These are phyloP conservation scores for Paraphaeosphaeria sporulosa DNA, from an alignment of 2,329 filamentous ascomycete genomes.

Conservation along the genomic window DNA sequence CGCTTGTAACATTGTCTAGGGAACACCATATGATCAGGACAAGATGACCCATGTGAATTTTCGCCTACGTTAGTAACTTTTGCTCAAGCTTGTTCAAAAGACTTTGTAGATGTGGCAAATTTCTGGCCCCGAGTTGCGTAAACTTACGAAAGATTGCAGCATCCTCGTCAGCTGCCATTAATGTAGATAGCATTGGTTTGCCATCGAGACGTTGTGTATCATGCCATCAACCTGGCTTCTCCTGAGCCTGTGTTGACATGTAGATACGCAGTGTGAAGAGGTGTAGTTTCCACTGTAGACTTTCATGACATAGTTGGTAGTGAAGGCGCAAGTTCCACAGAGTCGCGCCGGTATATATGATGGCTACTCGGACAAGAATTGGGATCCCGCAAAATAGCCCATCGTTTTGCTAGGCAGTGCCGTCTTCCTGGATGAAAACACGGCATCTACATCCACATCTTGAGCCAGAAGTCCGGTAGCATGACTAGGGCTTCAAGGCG, in stretches of 20 bases:
- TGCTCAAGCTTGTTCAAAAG: slow-evolving; percentile 2
- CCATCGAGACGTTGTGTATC: neutral
- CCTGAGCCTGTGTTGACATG: neutral
- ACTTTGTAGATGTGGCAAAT: slow-evolving; percentile 12
- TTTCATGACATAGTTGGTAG: neutral
- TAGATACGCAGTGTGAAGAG: neutral
- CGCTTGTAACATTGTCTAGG: slow-evolving; percentile 2
- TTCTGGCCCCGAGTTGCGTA: slow-evolving; percentile 76
- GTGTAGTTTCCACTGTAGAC: neutral
- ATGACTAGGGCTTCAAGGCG: too few relatives aligned
- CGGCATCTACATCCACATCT: too few relatives aligned
- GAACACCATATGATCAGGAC: neutral
- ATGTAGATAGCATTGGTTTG: slow-evolving; percentile 1
- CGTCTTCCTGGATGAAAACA: too few relatives aligned
- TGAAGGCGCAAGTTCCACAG: neutral
- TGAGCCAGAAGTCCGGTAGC: too few relatives aligned
- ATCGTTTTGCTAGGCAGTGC: too few relatives aligned
- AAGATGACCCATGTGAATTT: neutral
- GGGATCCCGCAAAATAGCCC: too few relatives aligned
- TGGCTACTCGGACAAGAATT: too few relatives aligned
- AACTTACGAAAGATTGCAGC: slow-evolving; percentile 87
- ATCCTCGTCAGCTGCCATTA: slow-evolving; percentile 57
- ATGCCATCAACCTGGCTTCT: neutral
- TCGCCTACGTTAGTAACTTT: neutral
- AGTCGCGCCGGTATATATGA: too few relatives aligned